A percentile compares a stretch with the other conserved stretches of the same genome.
phyloP scores from a whole-genome alignment of 495 filamentous ascomycete species.

The Penicillium macrosclerotiorum region DNA sequence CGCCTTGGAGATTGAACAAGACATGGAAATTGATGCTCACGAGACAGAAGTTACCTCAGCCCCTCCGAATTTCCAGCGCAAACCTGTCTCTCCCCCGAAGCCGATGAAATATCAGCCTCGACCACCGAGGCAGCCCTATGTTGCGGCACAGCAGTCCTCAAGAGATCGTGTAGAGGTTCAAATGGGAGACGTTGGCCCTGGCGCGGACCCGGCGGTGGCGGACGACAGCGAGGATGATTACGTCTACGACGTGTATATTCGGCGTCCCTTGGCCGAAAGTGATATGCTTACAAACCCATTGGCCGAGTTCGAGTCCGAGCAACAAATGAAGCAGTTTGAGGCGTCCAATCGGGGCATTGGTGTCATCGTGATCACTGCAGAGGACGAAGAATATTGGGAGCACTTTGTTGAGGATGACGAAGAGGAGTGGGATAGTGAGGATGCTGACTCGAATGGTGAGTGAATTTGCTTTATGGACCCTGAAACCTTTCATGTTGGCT shows the following conservation, averaged over 20 bases:
- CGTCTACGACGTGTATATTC: constrained; percentile 64
- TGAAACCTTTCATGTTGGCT: no score
- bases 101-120: constrained; percentile 40
- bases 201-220: constrained; percentile 10
- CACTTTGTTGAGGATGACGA: constrained; percentile 52
- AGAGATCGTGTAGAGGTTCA: neutral
- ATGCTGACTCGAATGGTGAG: constrained; percentile 61
- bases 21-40: constrained; percentile 16
- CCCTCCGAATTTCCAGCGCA: neutral
- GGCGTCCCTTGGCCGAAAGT: constrained; percentile 35
- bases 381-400: constrained; percentile 59
- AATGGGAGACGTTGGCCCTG: constrained; percentile 8
- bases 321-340: constrained; percentile 31
- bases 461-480: neutral
- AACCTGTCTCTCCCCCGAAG: constrained; percentile 18
- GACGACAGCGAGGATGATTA: constrained; percentile 53
- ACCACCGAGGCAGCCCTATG: constrained; percentile 31
- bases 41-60: neutral
- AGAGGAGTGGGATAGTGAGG: constrained; percentile 59
- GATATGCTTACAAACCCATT: constrained; percentile 34
- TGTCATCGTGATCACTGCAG: constrained; percentile 56
- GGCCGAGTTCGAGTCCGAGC: constrained; percentile 27
- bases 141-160: constrained; percentile 11
- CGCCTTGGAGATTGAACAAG: constrained; percentile 41
- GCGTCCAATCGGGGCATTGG: constrained; percentile 46